A percentile compares a stretch with the other conserved stretches of the same genome.
These are phyloP conservation scores for Porcisia hertigi DNA, from an alignment of 208 protist species.

Conservation along the genomic window DNA sequence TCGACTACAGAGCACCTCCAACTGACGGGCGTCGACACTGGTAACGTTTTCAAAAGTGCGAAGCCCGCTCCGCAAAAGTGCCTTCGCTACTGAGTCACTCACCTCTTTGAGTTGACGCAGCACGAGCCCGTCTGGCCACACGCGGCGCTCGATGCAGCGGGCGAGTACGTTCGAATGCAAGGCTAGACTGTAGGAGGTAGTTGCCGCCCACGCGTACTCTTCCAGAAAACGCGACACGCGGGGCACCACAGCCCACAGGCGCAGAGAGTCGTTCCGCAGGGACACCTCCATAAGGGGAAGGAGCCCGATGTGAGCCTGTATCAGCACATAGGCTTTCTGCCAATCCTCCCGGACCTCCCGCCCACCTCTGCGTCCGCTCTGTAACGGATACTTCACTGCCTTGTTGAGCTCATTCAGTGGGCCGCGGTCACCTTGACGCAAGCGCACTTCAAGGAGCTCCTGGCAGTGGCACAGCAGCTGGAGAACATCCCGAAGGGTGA, in stretches of 20 bases:
- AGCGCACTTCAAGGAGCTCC: slow-evolving; percentile 73
- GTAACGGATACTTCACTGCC: slow-evolving; percentile 59
- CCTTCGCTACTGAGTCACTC: slow-evolving; percentile 48
- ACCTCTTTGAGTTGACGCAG: slow-evolving; percentile 78
- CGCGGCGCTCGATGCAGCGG: slow-evolving; percentile 71
- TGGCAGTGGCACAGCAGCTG: slow-evolving; percentile 57
- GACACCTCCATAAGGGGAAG: slow-evolving; percentile 65
- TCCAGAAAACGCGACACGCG: slow-evolving; percentile 66
- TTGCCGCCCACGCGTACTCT: slow-evolving; percentile 57
- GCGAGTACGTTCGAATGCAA: slow-evolving; percentile 48
- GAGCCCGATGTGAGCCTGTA: slow-evolving; percentile 71
- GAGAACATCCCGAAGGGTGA: slow-evolving; percentile 37
- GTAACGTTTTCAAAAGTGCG: slow-evolving; percentile 42
- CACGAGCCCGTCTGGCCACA: slow-evolving; percentile 74
- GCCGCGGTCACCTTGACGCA: slow-evolving; percentile 81
- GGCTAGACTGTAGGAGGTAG: slow-evolving; percentile 42
- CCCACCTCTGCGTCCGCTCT: slow-evolving; percentile 61
- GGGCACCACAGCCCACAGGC: slow-evolving; percentile 67
- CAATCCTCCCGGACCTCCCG: slow-evolving; percentile 86
- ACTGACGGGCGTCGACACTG: slow-evolving; percentile 42
- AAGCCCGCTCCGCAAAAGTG: slow-evolving; percentile 52
- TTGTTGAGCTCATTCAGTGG: slow-evolving; percentile 86
- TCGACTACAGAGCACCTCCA: slow-evolving; percentile 69
- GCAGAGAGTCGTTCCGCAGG: slow-evolving; percentile 74
- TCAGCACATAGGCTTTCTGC: slow-evolving; percentile 88